Base-by-base conservation (phyloP, 2,329 filamentous ascomycete genomes). In the Chalaropsis thielavioides region DNA sequence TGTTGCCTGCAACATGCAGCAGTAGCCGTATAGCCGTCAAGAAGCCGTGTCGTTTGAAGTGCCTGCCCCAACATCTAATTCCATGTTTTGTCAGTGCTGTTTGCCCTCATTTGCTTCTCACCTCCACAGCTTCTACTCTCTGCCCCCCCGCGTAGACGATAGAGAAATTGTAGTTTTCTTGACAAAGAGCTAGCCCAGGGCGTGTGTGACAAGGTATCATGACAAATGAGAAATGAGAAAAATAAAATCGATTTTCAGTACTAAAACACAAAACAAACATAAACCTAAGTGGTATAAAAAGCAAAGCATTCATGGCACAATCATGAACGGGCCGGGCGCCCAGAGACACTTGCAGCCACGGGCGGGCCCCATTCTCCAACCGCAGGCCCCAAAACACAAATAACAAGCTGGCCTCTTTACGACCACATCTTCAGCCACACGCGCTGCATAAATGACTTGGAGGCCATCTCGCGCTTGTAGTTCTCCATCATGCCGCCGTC, bases 401-500 rank as follows among this genome's bases (percentile, higher is more conserved):
- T 35, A 24, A 49, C 19, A 8, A 51, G 13, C 0, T 4, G 7
- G 3, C 31, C 31, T 35, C 59, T 59, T 62, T 24, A 67, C 17
- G 73, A 76, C 76, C 76, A 77, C 61, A 77, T 67, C 65, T 69
- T 73, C 68, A 75, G 73, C 76, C 76, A 77, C 44, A 68, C 71
- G 3, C 76, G 73, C 60, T 69, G 71, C 66, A 68, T 69, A 54
- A 76, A 71, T 19, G 70, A 67, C 75, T 77, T 76, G 31, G 70
- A 68, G 6, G 72, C 72, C 27, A 77, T 69, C 51, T 72, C 71
- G 19, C 70, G 68, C 68, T 70, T 70, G 70, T 77, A 75, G 64
- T 78, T 78, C 70, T 78, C 77, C 67, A 78, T 76, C 40, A 80
- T 74, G 3, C 76, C 76, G 6, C 76, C 76, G 68, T 77, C 75